Evolutionary conservation across 106 monocot genomes (phyloP).

Genomic region (Acorus calamus): DNA sequence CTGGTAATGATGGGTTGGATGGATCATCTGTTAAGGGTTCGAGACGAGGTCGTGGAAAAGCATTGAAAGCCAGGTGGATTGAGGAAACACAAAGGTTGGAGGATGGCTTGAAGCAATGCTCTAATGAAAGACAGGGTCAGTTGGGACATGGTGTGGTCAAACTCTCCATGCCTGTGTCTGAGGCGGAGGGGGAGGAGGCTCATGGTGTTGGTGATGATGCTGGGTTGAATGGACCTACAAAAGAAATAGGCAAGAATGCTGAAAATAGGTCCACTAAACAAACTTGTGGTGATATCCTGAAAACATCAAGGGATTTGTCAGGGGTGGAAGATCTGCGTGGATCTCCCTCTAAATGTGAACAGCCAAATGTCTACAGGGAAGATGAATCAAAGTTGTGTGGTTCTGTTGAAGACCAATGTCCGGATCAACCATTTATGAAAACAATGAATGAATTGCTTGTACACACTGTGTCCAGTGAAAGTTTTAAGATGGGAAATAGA

Average conservation of each 20-base stretch:
- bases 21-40: background rate
- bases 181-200: background rate
- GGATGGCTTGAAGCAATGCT: slow-evolving; percentile 39
- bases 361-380: too few relatives aligned
- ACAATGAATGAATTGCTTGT: too few relatives aligned
- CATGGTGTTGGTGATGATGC: background rate
- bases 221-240: background rate
- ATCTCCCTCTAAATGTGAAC: too few relatives aligned
- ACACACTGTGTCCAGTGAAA: too few relatives aligned
- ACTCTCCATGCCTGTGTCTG: background rate
- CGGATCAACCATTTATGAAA: too few relatives aligned
- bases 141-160: slow-evolving; percentile 4
- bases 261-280: background rate
- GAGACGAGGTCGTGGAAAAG: slow-evolving; percentile 3
- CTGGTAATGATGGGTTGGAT: slow-evolving; percentile 1
- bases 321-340: too few relatives aligned
- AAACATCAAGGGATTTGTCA: too few relatives aligned
- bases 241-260: background rate
- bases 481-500: too few relatives aligned
- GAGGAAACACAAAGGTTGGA: slow-evolving; percentile 14
- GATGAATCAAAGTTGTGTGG: too few relatives aligned
- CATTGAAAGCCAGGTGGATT: background rate
- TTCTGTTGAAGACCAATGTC: too few relatives aligned
- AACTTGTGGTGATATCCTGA: slow-evolving; percentile 1
- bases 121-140: slow-evolving; percentile 9